Evolutionary conservation across 768 basidiomycete species (phyloP).

Genomic region (Clitopilus hobsonii): DNA sequence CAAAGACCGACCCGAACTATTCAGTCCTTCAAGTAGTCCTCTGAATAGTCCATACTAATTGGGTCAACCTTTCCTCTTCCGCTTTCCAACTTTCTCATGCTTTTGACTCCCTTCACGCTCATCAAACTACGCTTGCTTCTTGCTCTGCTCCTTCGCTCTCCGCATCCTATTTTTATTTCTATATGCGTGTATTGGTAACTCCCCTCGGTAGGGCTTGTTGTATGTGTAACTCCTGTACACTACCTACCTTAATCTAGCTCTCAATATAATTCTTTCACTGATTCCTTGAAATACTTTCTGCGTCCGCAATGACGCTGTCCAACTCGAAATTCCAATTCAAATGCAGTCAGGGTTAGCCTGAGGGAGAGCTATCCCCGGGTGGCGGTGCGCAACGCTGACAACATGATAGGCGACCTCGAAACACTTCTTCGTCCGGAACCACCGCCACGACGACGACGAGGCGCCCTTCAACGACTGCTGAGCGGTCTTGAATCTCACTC

Average conservation of each 20-base stretch:
- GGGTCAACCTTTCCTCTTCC: neutral
- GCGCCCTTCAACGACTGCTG: neutral
- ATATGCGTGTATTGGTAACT: neutral
- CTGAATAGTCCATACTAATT: neutral
- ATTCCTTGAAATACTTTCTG: too few relatives aligned
- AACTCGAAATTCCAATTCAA: too few relatives aligned
- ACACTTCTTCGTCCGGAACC: conserved; percentile 36
- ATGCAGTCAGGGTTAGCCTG: too few relatives aligned
- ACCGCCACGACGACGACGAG: conserved; percentile 20
- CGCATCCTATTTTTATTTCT: neutral
- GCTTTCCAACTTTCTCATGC: neutral
- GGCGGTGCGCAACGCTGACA: neutral
- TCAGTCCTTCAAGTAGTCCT: neutral
- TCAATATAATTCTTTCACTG: neutral
- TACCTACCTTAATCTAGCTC: neutral
- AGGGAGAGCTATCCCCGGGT: neutral
- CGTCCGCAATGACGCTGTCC: too few relatives aligned
- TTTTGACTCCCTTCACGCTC: neutral
- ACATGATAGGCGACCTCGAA: conserved; percentile 4
- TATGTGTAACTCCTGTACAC: neutral
- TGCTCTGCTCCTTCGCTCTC: neutral
- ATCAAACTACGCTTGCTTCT: neutral
- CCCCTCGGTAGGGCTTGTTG: neutral
- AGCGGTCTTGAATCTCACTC: conserved; percentile 26
- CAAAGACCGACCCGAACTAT: neutral